phyloP scores from a whole-genome alignment of 2,329 filamentous ascomycete genomes.

The Fusarium coicis region DNA sequence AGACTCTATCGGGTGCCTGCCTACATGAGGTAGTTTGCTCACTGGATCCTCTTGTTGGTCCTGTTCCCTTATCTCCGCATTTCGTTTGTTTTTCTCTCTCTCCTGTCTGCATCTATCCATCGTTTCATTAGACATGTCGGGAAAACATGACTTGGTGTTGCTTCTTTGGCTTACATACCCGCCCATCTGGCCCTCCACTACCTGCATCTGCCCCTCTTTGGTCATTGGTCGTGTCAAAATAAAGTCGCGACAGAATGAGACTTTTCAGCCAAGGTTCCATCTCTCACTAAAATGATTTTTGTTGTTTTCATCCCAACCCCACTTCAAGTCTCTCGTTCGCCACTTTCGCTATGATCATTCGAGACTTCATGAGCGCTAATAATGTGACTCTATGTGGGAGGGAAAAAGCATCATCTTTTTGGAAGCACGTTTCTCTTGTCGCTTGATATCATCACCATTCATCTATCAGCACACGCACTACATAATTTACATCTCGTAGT shows the following conservation, averaged over 20 bases:
- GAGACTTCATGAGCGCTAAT: slow-evolving; percentile 3
- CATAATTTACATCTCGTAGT: slow-evolving; percentile 28
- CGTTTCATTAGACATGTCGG: slow-evolving; percentile 16
- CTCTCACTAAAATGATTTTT: slow-evolving; percentile 23
- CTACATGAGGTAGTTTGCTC: neutral
- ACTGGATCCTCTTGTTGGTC: neutral
- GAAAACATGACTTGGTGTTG: slow-evolving; percentile 26
- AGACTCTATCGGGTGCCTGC: slow-evolving; percentile 5
- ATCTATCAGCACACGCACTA: slow-evolving; percentile 43
- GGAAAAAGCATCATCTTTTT: slow-evolving; percentile 15
- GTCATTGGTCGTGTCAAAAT: neutral
- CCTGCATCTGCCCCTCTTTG: slow-evolving; percentile 19
- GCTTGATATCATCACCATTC: slow-evolving; percentile 32
- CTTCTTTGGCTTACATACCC: slow-evolving; percentile 1
- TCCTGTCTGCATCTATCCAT: neutral
- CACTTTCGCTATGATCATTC: slow-evolving; percentile 3
- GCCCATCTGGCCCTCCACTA: slow-evolving; percentile 28
- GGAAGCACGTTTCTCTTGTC: slow-evolving; percentile 9
- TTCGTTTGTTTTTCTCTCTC: neutral
- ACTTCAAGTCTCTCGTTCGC: slow-evolving; percentile 32
- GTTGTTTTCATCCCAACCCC: slow-evolving; percentile 41
- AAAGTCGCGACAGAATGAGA: slow-evolving; percentile 34
- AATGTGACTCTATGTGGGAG: slow-evolving; percentile 15
- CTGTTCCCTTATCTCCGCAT: slow-evolving; percentile 10
- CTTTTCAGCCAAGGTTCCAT: slow-evolving; percentile 23